phyloP scores from a whole-genome alignment of 2,329 filamentous ascomycete genomes.

The Diaporthe ilicicola region DNA sequence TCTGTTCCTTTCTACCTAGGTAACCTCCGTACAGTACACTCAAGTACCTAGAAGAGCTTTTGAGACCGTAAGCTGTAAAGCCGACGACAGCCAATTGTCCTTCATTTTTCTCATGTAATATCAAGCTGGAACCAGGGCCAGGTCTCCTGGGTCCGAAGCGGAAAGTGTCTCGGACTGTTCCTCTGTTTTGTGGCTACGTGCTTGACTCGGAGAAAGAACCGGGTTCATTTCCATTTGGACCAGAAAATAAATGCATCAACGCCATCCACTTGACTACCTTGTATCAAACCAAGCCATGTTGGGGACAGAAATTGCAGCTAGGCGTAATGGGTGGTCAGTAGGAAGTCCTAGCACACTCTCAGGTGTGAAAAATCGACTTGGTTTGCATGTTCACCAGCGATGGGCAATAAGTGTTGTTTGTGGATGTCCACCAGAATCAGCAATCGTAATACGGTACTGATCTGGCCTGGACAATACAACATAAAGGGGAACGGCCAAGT shows the following conservation, averaged over 20 bases:
- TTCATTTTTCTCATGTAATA: neutral
- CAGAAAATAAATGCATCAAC: too few species aligned
- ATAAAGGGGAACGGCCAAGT: neutral
- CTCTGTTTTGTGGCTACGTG: neutral
- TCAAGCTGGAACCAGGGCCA: neutral
- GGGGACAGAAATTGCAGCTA: neutral
- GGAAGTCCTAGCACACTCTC: too few species aligned
- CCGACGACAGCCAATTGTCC: neutral
- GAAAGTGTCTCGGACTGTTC: neutral
- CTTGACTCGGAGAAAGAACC: neutral
- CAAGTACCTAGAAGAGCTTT: neutral
- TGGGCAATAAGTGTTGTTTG: neutral
- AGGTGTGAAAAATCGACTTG: neutral
- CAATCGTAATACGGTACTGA: too few species aligned
- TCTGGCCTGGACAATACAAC: too few species aligned
- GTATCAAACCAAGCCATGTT: neutral
- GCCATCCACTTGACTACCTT: too few species aligned
- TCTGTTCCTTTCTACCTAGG: neutral
- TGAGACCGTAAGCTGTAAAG: neutral
- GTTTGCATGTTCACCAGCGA: neutral
- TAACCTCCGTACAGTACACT: neutral
- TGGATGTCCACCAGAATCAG: neutral
- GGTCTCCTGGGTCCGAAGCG: neutral
- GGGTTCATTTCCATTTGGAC: neutral
- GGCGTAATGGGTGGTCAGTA: neutral